phyloP scores from a whole-genome alignment of 257 asterid genomes.

The Dorcoceras hygrometricum region DNA sequence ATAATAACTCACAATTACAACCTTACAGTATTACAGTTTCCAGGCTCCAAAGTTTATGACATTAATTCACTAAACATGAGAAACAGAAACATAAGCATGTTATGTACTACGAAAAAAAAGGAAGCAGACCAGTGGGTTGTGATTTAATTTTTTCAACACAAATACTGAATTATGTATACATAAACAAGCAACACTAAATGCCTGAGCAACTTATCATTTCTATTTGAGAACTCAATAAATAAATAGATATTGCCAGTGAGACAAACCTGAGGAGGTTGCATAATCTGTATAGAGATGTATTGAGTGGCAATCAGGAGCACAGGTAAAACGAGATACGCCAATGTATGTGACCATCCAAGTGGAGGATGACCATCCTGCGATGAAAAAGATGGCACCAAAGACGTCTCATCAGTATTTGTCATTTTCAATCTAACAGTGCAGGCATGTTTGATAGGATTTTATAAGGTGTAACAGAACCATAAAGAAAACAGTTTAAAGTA shows the following conservation, averaged over 20 bases:
- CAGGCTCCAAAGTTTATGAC: background rate
- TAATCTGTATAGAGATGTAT: conserved; percentile 81
- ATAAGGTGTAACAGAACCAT: conserved; percentile 1
- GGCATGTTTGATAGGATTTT: conserved; percentile 17
- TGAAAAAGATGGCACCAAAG: conserved; percentile 9
- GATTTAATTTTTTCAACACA: background rate
- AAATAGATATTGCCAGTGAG: conserved; percentile 13
- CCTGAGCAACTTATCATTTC: conserved; percentile 10
- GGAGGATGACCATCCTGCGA: conserved; percentile 97
- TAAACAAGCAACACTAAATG: conserved; percentile 9
- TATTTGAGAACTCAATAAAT: conserved; percentile 16
- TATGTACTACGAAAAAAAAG: too few species aligned
- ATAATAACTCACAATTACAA: conserved; percentile 4
- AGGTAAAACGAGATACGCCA: conserved; percentile 92
- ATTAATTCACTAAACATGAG: background rate
- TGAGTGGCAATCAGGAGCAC: conserved; percentile 67
- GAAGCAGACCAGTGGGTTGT: background rate
- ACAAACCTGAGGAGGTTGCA: conserved; percentile 94
- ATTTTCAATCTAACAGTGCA: conserved; percentile 6
- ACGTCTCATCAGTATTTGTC: conserved; percentile 15
- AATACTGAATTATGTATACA: background rate
- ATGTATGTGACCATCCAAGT: conserved; percentile 93
- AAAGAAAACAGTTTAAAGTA: conserved; percentile 1
- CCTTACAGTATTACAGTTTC: background rate
- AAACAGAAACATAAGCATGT: background rate